A percentile compares a stretch with the other conserved stretches of the same genome.
These are phyloP conservation scores for Penstemon barbatus DNA, from an alignment of 257 asterid genomes.

Conservation along the genomic window DNA sequence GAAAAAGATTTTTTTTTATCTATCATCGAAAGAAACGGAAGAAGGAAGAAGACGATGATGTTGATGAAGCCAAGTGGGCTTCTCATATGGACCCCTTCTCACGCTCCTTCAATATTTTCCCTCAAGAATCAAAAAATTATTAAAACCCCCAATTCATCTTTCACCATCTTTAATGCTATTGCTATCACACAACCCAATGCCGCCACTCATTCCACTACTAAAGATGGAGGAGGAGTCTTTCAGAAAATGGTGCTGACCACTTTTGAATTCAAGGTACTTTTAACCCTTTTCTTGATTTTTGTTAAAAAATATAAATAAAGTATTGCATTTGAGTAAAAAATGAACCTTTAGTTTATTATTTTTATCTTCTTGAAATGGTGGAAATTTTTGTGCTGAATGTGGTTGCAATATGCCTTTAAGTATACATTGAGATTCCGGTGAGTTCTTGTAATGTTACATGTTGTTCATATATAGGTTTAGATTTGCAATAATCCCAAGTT, in stretches of 20 bases:
- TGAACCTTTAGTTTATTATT: constrained; percentile 23
- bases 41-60: constrained; percentile 36
- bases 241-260: constrained; percentile 15
- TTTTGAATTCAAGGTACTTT: constrained; percentile 34
- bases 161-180: constrained; percentile 29
- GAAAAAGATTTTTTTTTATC: no score
- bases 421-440: background rate
- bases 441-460: constrained; percentile 10
- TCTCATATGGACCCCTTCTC: constrained; percentile 50
- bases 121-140: constrained; percentile 33
- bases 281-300: background rate
- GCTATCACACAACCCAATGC: constrained; percentile 25
- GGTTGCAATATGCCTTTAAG: background rate
- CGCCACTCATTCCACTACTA: background rate
- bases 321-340: constrained; percentile 25
- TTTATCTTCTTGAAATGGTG: constrained; percentile 2
- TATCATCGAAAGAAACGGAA: no score
- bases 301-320: background rate
- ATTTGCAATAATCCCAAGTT: background rate
- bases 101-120: constrained; percentile 27
- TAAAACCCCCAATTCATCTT: constrained; percentile 32
- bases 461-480: background rate
- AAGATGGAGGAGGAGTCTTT: constrained; percentile 11
- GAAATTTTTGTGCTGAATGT: background rate
- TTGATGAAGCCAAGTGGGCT: constrained; percentile 54